A percentile compares a stretch with the other conserved stretches of the same genome.
phyloP scores from a whole-genome alignment of 345 rosid genomes.

The Dovyalis caffra region DNA sequence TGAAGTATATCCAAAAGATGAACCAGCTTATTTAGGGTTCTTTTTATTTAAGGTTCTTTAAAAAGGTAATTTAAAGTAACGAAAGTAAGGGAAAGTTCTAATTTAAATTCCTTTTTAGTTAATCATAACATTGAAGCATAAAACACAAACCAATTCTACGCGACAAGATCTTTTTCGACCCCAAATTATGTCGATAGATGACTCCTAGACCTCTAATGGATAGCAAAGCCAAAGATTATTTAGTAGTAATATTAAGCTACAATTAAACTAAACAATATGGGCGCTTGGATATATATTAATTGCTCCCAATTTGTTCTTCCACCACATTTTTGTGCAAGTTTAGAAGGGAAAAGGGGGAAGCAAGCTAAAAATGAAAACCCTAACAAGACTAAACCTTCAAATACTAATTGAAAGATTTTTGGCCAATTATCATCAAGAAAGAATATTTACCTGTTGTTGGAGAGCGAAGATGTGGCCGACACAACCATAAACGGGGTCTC shows the following conservation, averaged over 20 bases:
- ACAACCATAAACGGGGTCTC: conserved; percentile 86
- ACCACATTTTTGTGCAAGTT: background rate
- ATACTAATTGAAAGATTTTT: background rate
- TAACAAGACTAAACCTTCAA: background rate
- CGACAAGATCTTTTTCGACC: background rate
- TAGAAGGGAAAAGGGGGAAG: background rate
- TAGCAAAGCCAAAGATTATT: background rate
- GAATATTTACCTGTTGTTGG: conserved; percentile 58
- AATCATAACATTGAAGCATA: background rate
- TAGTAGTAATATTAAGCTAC: background rate
- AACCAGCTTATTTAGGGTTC: background rate
- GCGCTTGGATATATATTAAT: background rate
- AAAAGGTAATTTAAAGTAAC: background rate
- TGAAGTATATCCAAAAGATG: background rate
- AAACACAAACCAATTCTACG: background rate
- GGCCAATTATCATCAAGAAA: background rate
- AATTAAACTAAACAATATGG: background rate
- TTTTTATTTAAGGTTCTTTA: background rate
- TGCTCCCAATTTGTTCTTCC: background rate
- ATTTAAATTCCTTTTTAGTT: background rate
- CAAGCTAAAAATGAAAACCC: background rate
- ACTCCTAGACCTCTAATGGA: background rate
- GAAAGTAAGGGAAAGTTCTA: background rate
- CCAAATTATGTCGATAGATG: background rate
- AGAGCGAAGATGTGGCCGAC: conserved; percentile 73